Base-by-base conservation (phyloP, 73 alveolate genomes). In the Stentor coeruleus region DNA sequence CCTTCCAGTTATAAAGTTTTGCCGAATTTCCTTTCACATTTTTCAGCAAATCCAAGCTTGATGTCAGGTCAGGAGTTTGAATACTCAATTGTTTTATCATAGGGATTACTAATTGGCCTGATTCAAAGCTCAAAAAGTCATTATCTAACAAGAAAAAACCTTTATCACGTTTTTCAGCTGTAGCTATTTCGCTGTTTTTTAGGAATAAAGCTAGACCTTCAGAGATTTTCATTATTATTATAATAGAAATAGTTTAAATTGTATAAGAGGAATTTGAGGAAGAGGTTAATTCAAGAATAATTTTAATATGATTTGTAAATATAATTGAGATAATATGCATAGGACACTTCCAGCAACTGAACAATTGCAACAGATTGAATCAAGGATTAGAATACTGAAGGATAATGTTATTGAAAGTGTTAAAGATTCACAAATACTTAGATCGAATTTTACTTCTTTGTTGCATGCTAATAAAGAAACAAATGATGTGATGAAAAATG, bases 1-100 rank as follows among this genome's bases (percentile, higher is more conserved):
- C 84, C 33, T 85, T 90, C 96, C 98, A 94, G 81, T 94, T 94
- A 86, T 85, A 88, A 58, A 92, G 82, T 75, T 88, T 92, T 3
- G 97, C 92, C 3, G 92, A 82, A 37, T 77, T 75, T 36, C 77
- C 83, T 35, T 85, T 38, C 39, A 55, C 81, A 26, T 85, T 88
- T 79, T 87, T 87, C 74, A 87, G 66, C 66, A 49, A 49, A 20
- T 49, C 66, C 20, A 11, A 20, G 20, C 28, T 11, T 11, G 66
- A 49, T 11, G 20, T 6, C 6, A 6, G 6, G 28, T 49, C 66
- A 49, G 66, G 66, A n/a, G n/a, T n/a, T n/a, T n/a, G n/a, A 49
- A 49, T 49, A 6, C 28, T 6, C 20, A 49, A 49, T 20, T 49
- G 66, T 49, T 49, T 49, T 20, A 49, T 6, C 6, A 49, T 6